Evolutionary conservation across 495 filamentous ascomycete genomes (phyloP), one percentile per base, ranked within the genome.

Genomic region (Trichoderma orchidacearum): DNA sequence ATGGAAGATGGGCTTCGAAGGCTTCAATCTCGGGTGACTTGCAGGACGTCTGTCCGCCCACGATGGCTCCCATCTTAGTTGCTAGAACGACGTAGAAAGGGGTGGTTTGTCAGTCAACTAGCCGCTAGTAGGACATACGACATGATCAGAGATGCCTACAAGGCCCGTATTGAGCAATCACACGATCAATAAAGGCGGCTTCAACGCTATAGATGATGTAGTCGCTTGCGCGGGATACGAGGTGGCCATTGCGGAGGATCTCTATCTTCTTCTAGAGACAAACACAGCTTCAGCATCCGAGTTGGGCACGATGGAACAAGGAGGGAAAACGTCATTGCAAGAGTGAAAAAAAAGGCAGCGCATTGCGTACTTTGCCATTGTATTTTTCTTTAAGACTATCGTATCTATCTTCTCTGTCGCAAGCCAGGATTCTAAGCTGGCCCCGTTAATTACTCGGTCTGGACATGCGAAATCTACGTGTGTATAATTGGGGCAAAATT

Each of bases 151-250:
- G 45, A 59, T 59, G 53, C 86, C 77, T 87, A 96, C 91, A 96
- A 61, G 90, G 90, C 58, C 90, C 93, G 70, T 87, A 98, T 58
- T 83, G 69, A 48, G 81, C 85, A 56, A 95, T 92, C 59, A 96
- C 85, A 58, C 77, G 80, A 65, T 87, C 86, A 66, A 98, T 93
- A 51, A 82, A 79, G 56, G 90, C 89, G 38, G 93, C 93, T 71
- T 96, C 92, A 67, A 98, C 93, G 70, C 85, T 92, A 79, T 98
- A 98, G 66, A 97, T 85, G 69, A 96, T 96, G 66, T 87, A 96
- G 77, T 96, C 90, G 80, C 90, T 95, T 67, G 83, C 79, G 67
- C 94, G 82, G 57, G 92, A 95, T 61, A 98, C 91, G 70, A 92
- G 81, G 75, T 95, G 91, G 57, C 94, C 94, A 81, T 95, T 94